phyloP scores from a whole-genome alignment of 2,329 filamentous ascomycete genomes.

The Huntiella bhutanensis region DNA sequence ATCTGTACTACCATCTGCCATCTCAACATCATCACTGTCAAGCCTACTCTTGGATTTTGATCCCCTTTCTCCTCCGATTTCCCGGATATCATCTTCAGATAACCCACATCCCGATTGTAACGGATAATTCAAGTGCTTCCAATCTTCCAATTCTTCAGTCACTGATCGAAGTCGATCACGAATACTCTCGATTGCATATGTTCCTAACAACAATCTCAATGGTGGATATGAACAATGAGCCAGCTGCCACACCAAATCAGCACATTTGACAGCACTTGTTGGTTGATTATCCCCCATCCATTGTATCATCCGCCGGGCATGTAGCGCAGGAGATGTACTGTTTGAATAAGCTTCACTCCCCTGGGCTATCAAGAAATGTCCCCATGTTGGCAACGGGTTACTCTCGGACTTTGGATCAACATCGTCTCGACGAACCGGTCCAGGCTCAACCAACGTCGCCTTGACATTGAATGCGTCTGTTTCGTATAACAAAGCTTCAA shows the following conservation, averaged over 20 bases:
- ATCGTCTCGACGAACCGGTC: conserved; percentile 60
- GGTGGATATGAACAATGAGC: conserved; percentile 92
- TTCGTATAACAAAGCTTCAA: conserved; percentile 94
- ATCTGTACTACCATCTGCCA: conserved; percentile 6
- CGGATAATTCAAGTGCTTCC: conserved; percentile 59
- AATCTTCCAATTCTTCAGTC: conserved; percentile 87
- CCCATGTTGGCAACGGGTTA: conserved; percentile 57
- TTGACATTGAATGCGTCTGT: conserved; percentile 83
- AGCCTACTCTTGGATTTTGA: background rate
- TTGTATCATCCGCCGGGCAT: conserved; percentile 79
- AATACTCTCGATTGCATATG: conserved; percentile 90
- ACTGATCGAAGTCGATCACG: conserved; percentile 74
- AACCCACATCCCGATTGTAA: conserved; percentile 9
- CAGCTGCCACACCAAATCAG: conserved; percentile 84
- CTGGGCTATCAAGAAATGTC: conserved; percentile 79
- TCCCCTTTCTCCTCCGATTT: conserved; percentile 1
- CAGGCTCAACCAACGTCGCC: conserved; percentile 80
- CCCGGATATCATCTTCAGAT: conserved; percentile 9
- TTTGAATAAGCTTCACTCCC: conserved; percentile 65
- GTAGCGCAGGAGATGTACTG: conserved; percentile 62
- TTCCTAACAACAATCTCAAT: conserved; percentile 67
- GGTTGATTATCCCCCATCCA: conserved; percentile 89
- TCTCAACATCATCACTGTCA: conserved; percentile 7
- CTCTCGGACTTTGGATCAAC: conserved; percentile 39
- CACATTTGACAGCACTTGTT: conserved; percentile 79